These are phyloP conservation scores for Phyllosticta citribraziliensis DNA, from an alignment of 2,329 filamentous ascomycete genomes.

Conservation along the genomic window DNA sequence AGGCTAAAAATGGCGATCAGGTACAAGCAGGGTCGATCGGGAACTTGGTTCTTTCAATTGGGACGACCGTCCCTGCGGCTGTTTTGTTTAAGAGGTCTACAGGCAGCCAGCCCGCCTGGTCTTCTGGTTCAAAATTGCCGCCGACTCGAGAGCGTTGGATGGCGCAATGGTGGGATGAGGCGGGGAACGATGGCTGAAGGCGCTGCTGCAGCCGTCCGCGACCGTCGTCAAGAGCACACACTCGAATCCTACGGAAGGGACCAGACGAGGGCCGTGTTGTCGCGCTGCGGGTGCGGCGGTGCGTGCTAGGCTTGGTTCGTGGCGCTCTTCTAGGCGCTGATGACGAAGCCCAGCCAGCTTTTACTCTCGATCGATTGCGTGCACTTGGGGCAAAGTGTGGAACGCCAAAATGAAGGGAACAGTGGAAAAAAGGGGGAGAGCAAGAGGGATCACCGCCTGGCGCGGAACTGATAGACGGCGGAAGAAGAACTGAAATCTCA, in stretches of 20 bases:
- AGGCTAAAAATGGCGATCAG: background rate
- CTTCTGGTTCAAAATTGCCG: background rate
- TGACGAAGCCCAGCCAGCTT: background rate
- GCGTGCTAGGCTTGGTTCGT: background rate
- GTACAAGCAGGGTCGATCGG: background rate
- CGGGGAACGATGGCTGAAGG: background rate
- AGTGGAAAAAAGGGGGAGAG: background rate
- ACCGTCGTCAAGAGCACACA: background rate
- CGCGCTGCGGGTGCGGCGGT: background rate
- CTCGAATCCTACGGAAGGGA: background rate
- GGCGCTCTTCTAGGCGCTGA: background rate
- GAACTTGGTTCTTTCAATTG: background rate
- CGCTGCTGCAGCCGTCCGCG: background rate
- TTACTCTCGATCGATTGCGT: background rate
- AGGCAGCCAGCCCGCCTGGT: background rate
- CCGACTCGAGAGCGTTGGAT: background rate
- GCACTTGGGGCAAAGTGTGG: background rate
- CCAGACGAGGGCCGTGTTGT: background rate
- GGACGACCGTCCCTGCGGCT: background rate
- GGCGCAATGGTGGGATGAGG: background rate
- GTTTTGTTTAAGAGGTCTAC: background rate
- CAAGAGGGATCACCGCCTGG: background rate
- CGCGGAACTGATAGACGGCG: background rate
- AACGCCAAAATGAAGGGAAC: background rate
- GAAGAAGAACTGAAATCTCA: background rate